These are phyloP conservation scores for Sporopachydermia quercuum DNA, from an alignment of 805 yeast genomes.

Conservation along the genomic window DNA sequence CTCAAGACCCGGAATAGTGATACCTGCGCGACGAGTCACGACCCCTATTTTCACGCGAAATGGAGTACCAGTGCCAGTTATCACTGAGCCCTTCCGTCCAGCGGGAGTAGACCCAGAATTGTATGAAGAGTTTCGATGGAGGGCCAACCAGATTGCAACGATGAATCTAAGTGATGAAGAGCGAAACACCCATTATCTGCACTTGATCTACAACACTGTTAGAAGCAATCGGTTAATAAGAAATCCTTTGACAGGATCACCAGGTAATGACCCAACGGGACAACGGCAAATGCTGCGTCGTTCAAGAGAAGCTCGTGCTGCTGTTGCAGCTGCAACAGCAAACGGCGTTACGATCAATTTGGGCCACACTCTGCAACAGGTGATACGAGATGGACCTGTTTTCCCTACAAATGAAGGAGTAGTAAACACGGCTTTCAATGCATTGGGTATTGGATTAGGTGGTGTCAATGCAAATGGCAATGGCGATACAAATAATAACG, in stretches of 20 bases:
- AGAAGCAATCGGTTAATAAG: too few relatives aligned
- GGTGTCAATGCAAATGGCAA: neutral
- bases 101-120: neutral
- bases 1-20: too few relatives aligned
- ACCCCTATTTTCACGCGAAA: too few relatives aligned
- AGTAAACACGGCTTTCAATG: too few relatives aligned
- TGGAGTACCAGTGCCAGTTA: too few relatives aligned
- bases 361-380: too few relatives aligned
- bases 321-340: too few relatives aligned
- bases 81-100: neutral
- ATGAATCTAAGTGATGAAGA: neutral
- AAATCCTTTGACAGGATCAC: too few relatives aligned
- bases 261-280: neutral
- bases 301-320: too few relatives aligned
- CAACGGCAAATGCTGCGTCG: too few relatives aligned
- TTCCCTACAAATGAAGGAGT: neutral
- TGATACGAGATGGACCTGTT: neutral
- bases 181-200: slow-evolving; percentile 1
- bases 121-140: neutral
- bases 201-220: neutral
- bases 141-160: neutral
- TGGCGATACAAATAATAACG: too few relatives aligned
- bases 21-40: too few relatives aligned
- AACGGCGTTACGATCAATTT: neutral
- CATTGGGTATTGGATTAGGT: neutral